phyloP scores from a whole-genome alignment of 345 rosid genomes.

The Excoecaria cochinchinensis region DNA sequence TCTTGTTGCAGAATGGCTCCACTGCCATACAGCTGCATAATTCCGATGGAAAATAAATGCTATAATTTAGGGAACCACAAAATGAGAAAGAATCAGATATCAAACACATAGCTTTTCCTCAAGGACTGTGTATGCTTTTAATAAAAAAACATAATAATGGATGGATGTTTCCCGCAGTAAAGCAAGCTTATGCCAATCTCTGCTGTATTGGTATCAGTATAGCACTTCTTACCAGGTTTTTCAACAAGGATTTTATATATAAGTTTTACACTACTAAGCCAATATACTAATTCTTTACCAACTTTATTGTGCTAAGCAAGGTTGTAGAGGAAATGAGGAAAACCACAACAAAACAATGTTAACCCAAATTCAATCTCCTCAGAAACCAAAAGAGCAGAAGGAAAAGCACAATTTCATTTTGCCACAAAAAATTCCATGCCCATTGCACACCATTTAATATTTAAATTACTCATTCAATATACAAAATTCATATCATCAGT shows the following conservation, averaged over 20 bases:
- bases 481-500: neutral
- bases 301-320: neutral
- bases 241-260: neutral
- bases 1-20: constrained; percentile 49
- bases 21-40: constrained; percentile 54
- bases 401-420: neutral
- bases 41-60: constrained; percentile 1
- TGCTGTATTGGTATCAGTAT: neutral
- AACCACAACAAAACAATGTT: neutral
- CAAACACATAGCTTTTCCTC: neutral
- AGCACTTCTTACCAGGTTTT: neutral
- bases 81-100: neutral
- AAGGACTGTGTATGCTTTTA: neutral
- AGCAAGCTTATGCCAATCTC: neutral
- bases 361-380: neutral
- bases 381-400: neutral
- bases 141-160: neutral
- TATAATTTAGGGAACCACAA: neutral
- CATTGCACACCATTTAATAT: too few relatives aligned
- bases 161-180: neutral
- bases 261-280: neutral
- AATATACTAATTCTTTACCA: neutral
- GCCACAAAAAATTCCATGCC: too few relatives aligned
- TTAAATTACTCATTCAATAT: neutral
- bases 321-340: neutral